Percentiles rank a stretch among this genome's conserved stretches.
Conservation (phyloP, 306 rosid genomes). For the Ochetophila trinervis region DNA sequence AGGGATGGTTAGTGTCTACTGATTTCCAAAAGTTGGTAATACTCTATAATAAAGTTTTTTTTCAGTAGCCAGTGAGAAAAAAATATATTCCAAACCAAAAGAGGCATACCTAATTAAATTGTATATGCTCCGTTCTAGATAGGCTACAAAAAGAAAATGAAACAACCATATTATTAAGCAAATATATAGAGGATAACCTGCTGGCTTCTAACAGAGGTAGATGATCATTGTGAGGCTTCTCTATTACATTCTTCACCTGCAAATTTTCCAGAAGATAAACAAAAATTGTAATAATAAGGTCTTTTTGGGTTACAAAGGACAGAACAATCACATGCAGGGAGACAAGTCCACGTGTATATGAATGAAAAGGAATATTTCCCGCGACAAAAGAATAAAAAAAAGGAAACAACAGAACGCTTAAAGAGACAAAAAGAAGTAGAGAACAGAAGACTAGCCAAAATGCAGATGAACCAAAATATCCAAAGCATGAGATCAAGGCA, state of each 20-base stretch:
- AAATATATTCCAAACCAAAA: no score
- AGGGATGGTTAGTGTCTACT: constrained; percentile 4
- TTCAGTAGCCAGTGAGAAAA: neutral
- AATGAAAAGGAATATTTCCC: no score
- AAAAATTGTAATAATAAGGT: neutral
- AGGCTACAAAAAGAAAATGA: neutral
- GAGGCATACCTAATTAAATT: neutral
- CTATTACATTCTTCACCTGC: constrained; percentile 97
- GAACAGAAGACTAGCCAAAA: no score
- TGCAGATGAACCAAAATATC: neutral
- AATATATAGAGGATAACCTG: constrained; percentile 56
- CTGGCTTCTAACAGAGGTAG: constrained; percentile 93
- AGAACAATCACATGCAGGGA: no score
- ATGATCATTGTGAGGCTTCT: constrained; percentile 94
- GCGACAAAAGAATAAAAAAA: neutral
- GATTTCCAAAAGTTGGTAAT: neutral
- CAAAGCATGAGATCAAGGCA: neutral
- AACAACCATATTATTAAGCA: neutral
- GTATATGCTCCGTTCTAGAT: neutral
- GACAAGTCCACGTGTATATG: no score
- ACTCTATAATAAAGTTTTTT: neutral
- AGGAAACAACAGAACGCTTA: no score
- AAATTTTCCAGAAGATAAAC: constrained; percentile 30
- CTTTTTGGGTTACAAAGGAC: neutral
- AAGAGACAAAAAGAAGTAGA: no score